phyloP scores from a whole-genome alignment of 2,329 filamentous ascomycete genomes.

The Penicillium nordicum region DNA sequence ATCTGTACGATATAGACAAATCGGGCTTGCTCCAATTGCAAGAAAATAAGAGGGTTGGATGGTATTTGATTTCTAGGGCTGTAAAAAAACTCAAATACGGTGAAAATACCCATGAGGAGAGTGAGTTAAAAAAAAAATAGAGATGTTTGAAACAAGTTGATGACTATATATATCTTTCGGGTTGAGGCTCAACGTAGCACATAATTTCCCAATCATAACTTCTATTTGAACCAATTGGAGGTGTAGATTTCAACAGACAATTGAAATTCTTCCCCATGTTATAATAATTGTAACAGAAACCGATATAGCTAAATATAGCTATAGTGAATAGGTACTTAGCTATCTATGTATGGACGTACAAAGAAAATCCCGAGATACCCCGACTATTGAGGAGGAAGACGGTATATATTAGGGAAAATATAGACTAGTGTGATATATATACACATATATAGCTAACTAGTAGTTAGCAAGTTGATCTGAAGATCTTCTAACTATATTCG shows the following conservation, averaged over 20 bases:
- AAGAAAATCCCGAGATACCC: neutral
- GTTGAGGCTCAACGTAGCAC: neutral
- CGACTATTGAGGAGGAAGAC: neutral
- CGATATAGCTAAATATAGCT: neutral
- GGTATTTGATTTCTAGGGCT: neutral
- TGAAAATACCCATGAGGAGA: neutral
- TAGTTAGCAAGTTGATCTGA: neutral
- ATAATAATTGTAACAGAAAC: neutral
- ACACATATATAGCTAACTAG: neutral
- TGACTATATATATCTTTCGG: neutral
- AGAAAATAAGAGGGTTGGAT: neutral
- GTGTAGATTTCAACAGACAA: fast-evolving
- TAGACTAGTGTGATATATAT: neutral
- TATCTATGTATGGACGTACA: neutral
- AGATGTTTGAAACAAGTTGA: neutral
- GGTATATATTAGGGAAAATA: neutral
- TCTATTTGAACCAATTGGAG: too few relatives aligned
- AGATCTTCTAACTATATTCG: neutral
- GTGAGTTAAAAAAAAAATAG: neutral
- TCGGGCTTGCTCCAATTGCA: neutral
- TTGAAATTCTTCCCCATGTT: too few relatives aligned
- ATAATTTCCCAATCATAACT: neutral
- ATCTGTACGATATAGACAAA: neutral
- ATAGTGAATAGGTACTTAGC: neutral
- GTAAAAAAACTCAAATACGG: too few relatives aligned